Conservation (phyloP, 2,329 filamentous ascomycete genomes). For the Thielaviopsis euricoi region DNA sequence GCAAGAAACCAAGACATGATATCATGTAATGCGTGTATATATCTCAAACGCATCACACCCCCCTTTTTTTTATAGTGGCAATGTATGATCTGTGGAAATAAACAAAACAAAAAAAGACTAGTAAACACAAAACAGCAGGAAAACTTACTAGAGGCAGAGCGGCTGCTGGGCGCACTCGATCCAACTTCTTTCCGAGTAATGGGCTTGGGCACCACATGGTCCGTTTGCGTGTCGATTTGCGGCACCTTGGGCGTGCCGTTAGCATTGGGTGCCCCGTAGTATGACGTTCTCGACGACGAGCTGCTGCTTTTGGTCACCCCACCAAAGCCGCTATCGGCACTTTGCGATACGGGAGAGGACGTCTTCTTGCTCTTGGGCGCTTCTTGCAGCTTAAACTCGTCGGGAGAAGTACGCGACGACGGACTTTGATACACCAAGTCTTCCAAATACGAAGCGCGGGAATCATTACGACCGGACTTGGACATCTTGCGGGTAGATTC, state of each 20-base stretch:
- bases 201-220: conserved; percentile 21
- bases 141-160: conserved; percentile 23
- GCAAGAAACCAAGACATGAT: no score
- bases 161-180: conserved; percentile 19
- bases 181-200: conserved; percentile 51
- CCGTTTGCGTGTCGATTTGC: conserved; percentile 2
- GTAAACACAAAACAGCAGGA: no score
- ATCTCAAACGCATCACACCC: no score
- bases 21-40: no score
- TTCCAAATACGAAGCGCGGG: conserved; percentile 18
- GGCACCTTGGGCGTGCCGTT: conserved; percentile 4
- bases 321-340: conserved; percentile 11
- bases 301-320: conserved; percentile 8
- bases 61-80: no score
- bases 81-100: no score
- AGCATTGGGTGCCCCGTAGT: neutral
- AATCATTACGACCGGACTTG: conserved; percentile 28
- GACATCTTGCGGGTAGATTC: conserved; percentile 29
- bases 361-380: conserved; percentile 49
- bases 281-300: conserved; percentile 7
- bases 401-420: conserved; percentile 20
- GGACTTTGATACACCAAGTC: conserved; percentile 18
- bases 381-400: conserved; percentile 67
- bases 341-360: conserved; percentile 21
- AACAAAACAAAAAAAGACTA: no score